Percentiles rank a stretch among this genome's conserved stretches.
Evolutionary conservation across 2,329 filamentous ascomycete species (phyloP).

Genomic region (Microthyrium microscopicum): DNA sequence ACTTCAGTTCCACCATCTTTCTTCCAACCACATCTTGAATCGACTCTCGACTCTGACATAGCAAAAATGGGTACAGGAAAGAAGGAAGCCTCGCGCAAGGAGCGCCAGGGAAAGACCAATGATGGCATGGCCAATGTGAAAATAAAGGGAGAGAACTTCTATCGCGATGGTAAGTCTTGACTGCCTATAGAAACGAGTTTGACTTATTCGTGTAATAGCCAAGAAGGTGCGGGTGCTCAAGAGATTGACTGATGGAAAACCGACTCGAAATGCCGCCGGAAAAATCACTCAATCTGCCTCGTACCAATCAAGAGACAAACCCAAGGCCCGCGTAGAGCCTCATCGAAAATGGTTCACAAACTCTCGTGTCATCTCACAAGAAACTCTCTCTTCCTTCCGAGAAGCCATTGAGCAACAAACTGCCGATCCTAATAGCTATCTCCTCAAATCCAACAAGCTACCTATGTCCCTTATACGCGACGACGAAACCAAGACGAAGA

Average conservation of each 20-base stretch:
- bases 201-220: conserved; percentile 39
- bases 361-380: conserved; percentile 77
- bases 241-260: conserved; percentile 77
- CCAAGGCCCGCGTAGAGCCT: conserved; percentile 77
- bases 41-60: background rate
- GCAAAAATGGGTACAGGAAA: conserved; percentile 68
- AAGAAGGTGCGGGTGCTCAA: conserved; percentile 83
- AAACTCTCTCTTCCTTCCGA: conserved; percentile 72
- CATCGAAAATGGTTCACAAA: conserved; percentile 94
- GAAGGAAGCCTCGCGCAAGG: conserved; percentile 72
- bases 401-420: conserved; percentile 83
- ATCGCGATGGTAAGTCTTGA: conserved; percentile 60
- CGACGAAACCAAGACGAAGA: conserved; percentile 44
- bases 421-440: conserved; percentile 77
- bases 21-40: background rate
- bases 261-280: conserved; percentile 65
- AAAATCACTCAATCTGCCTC: conserved; percentile 71
- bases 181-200: conserved; percentile 6
- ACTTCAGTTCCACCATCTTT: background rate
- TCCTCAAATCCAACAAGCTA: conserved; percentile 94
- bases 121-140: conserved; percentile 88
- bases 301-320: conserved; percentile 69
- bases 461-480: conserved; percentile 90
- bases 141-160: conserved; percentile 95
- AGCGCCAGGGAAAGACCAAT: conserved; percentile 67